Evolutionary conservation across 129 eudicot genomes (phyloP).

Genomic region (Lactuca sativa): DNA sequence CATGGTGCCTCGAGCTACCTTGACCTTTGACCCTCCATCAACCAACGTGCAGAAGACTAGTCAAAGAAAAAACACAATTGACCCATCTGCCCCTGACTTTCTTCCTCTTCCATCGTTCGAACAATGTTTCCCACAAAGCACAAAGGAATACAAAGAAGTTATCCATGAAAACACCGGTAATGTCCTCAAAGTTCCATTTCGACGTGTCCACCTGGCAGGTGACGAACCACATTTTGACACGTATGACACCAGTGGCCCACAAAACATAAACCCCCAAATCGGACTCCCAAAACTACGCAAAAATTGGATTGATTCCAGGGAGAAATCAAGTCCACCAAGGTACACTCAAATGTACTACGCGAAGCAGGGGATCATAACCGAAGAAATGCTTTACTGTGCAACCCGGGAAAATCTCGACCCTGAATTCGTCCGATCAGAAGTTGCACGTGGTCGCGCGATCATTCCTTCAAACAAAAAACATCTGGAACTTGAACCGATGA

Average conservation of each 20-base stretch:
- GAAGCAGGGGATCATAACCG: conserved; percentile 84
- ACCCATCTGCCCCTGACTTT: conserved; percentile 90
- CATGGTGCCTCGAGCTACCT: conserved; percentile 61
- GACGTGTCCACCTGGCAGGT: conserved; percentile 87
- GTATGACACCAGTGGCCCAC: conserved; percentile 98
- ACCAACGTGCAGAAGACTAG: conserved; percentile 46
- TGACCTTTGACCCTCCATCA: conserved; percentile 83
- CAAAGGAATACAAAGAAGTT: conserved; percentile 87
- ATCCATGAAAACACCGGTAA: conserved; percentile 80
- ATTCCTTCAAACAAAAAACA: conserved; percentile 99
- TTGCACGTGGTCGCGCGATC: conserved; percentile 98
- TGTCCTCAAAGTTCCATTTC: conserved; percentile 90
- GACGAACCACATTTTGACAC: conserved; percentile 97
- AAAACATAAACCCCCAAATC: conserved; percentile 75
- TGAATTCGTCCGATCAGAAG: conserved; percentile 92
- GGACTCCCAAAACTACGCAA: conserved; percentile 91
- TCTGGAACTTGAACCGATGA: conserved; percentile 90
- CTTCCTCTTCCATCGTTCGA: conserved; percentile 94
- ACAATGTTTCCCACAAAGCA: conserved; percentile 93
- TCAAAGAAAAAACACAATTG: conserved; percentile 75
- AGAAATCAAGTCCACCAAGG: conserved; percentile 66
- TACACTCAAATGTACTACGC: conserved; percentile 97
- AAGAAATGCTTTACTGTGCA: conserved; percentile 96
- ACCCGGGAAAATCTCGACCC: conserved; percentile 95
- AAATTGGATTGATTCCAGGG: conserved; percentile 85